Conservation (phyloP, 139 green algal genomes). For the Ettlia oleoabundans region DNA sequence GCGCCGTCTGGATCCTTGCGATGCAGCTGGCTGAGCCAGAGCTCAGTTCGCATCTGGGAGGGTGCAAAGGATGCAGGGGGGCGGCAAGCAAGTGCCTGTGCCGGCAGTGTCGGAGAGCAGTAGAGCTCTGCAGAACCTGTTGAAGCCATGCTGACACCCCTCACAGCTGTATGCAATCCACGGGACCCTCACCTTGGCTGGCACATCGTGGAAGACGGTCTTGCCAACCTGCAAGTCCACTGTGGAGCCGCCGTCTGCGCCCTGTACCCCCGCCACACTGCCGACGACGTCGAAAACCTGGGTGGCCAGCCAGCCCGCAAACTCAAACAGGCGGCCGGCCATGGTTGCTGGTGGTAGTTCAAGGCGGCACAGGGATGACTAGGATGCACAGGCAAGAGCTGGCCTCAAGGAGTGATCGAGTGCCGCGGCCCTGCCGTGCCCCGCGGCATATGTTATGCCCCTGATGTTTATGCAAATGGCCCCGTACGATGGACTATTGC, state of each 20-base stretch:
- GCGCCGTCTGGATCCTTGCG: slow-evolving; percentile 2
- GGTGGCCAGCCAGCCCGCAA: slow-evolving; percentile 28
- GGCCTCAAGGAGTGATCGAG: not conserved
- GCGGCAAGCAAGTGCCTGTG: not conserved
- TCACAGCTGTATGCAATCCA: not conserved
- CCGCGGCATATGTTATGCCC: no score
- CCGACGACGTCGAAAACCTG: slow-evolving; percentile 35
- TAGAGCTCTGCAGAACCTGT: no score
- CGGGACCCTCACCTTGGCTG: slow-evolving; percentile 3
- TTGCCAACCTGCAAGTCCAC: slow-evolving; percentile 35
- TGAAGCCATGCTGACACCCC: no score
- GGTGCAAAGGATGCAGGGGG: not conserved
- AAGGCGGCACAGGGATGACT: not conserved
- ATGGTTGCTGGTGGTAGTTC: not conserved
- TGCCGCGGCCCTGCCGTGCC: no score
- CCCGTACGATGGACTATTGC: no score
- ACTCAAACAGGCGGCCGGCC: slow-evolving; percentile 5
- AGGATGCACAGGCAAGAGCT: not conserved
- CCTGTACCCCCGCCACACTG: not conserved
- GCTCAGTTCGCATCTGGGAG: slow-evolving; percentile 41
- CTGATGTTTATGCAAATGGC: no score
- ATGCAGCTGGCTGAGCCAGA: slow-evolving; percentile 54
- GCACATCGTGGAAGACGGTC: slow-evolving; percentile 37
- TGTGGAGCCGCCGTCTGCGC: not conserved
- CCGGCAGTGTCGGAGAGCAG: no score